These are phyloP conservation scores for Vitis cinerea DNA, from an alignment of 164 flowering plant species.

Conservation along the genomic window DNA sequence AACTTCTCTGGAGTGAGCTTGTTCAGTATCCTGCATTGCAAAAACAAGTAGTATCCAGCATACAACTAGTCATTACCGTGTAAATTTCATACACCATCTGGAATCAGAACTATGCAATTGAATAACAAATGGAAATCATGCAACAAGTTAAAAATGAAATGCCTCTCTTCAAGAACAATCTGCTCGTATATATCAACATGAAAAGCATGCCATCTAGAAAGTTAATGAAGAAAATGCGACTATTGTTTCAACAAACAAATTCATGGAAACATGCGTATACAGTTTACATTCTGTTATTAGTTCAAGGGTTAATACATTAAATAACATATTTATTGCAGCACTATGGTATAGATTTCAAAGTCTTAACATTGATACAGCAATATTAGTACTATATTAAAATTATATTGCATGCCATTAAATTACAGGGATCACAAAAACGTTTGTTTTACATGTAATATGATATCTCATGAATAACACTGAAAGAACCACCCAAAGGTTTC, in stretches of 20 bases:
- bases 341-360: not conserved
- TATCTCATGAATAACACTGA: not conserved
- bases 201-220: not conserved
- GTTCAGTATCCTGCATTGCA: conserved; percentile 75
- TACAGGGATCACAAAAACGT: not conserved
- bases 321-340: not conserved
- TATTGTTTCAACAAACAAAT: not conserved
- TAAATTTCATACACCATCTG: not conserved
- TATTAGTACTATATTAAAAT: not conserved
- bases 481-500: not conserved
- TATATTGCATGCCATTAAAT: not conserved
- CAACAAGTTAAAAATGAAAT: too few species aligned
- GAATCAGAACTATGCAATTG: not conserved
- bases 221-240: not conserved
- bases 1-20: conserved; percentile 99
- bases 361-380: not conserved
- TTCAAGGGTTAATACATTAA: not conserved
- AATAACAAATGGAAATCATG: too few species aligned
- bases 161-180: not conserved
- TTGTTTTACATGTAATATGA: not conserved
- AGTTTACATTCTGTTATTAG: not conserved
- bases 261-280: not conserved
- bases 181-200: not conserved
- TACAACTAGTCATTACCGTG: not conserved
- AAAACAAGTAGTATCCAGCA: not conserved